Base-by-base conservation (phyloP, 306 rosid genomes). In the Rubus parviflorus region DNA sequence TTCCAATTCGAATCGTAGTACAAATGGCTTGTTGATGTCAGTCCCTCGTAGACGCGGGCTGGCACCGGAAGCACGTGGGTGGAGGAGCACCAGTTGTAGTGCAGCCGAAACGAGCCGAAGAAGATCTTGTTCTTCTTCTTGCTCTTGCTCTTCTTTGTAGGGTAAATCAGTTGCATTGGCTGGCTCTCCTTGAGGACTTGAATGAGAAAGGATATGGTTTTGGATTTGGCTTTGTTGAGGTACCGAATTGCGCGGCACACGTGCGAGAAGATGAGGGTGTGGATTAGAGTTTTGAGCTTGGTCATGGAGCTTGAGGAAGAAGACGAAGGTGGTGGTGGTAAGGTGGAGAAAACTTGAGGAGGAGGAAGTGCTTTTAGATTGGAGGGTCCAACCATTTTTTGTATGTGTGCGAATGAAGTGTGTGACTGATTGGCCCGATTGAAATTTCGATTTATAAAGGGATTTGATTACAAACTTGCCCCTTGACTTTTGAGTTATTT, bases 41-140 rank as follows among this genome's bases (percentile, higher is more conserved):
- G 48, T 8, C 85, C 94, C 30, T 89, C 86, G 51, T 49, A 85
- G 25, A 85, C 87, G 7, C 83, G 80, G 0, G 90, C 81, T 0
- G 96, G 90, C 6, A 90, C 87, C 0, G 95, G 93, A 46, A 92
- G 64, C 15, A 92, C 80, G 11, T 88, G 93, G 8, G 90, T 82
- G 1, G 97, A 90, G 68, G 97, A 90, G 66, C 91, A 83, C 94
- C 97, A 96, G 45, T 96, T 91, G 46, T 92, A 96, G 88, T 92
- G 99, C 49, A 96, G 85, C 53, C 99, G 81, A 71, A 92, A 96
- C 4, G 99, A 96, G 3, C 99, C 99, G 12, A 91, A 73, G 43
- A 91, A 70, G 7, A 90, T 73, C 63, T 85, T 85, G 53, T 73
- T 90, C 43, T 78, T 85, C 46, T 43, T 81, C 30, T 45, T 90